Evolutionary conservation across 805 yeast species (phyloP), one percentile per base, ranked within the genome.

Genomic region (Candida stauntonica): DNA sequence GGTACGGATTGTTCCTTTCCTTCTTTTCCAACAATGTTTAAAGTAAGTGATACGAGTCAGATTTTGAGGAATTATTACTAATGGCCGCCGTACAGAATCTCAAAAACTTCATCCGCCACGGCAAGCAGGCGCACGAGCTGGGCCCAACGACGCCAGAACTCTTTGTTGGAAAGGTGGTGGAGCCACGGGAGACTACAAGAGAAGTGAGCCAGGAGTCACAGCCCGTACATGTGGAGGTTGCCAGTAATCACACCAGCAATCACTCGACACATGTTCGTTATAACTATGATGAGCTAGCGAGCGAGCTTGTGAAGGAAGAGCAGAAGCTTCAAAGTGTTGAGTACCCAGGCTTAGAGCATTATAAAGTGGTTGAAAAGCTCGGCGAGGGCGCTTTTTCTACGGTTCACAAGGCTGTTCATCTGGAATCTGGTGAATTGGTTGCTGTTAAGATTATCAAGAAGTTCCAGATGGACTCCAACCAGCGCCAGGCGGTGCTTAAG

Each of bases 381-480:
- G 91, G 93, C 1, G 89, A 83, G 55, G 98, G 98, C 7, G 97
- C 97, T 0, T 89, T 91, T 57, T 86, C 95, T 3, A 72, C 75
- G 11, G 98, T 91, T 5, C 86, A 79, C 64, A 79, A 74, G 55
- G 95, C 94, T 0, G 55, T 66, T 13, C 80, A 81, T 50, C 47
- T 62, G 3, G 48, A 48, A 9, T 56, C 67, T 23, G 59, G 71
- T 34, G 60, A 63, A 26, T 42, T 50, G 7, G 80, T 86, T 13
- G 96, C 96, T 11, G 75, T 86, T 52, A 86, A 86, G 54, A 74
- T 85, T 42, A 84, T 87, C 31, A 71, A 75, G 49, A 86, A 86
- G 56, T 35, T 44, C 24, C 60, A 55, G 35, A 32, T 55, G 41
- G 60, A 55, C 36, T 39, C 33, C 33, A 50, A 50, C 15, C 60